phyloP scores from a whole-genome alignment of 805 yeast genomes.

The Wickerhamomyces mucosus region DNA sequence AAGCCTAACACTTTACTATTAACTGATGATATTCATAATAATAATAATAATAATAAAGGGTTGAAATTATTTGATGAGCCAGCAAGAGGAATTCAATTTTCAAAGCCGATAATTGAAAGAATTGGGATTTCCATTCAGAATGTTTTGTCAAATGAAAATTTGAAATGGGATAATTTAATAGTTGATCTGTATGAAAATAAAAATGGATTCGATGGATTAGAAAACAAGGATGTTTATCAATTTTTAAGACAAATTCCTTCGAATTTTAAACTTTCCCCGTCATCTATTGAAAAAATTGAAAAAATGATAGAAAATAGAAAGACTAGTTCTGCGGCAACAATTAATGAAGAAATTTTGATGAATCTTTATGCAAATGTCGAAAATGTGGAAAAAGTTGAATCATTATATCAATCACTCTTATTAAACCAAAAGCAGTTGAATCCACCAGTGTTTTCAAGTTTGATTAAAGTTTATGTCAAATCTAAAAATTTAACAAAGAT shows the following conservation, averaged over 20 bases:
- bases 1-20: not conserved
- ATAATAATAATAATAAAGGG: not conserved
- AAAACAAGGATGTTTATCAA: conserved; percentile 21
- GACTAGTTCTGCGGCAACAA: conserved; percentile 19
- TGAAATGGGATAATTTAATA: conserved; percentile 34
- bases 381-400: conserved; percentile 23
- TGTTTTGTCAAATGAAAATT: conserved; percentile 30
- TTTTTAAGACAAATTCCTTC: conserved; percentile 31
- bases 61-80: conserved; percentile 16
- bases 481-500: conserved; percentile 15
- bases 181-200: conserved; percentile 10
- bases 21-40: not conserved
- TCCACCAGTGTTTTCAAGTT: conserved; percentile 25
- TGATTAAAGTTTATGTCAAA: conserved; percentile 35
- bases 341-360: conserved; percentile 27
- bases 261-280: not conserved
- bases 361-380: conserved; percentile 23
- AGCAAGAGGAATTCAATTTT: conserved; percentile 21
- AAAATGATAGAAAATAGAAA: conserved; percentile 24
- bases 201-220: conserved; percentile 28
- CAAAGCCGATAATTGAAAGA: conserved; percentile 25
- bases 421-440: conserved; percentile 8
- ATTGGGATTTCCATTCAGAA: conserved; percentile 33
- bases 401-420: too few species aligned
- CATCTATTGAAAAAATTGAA: conserved; percentile 20